phyloP scores from a whole-genome alignment of 83 land plant genomes.

The Picea abies region DNA sequence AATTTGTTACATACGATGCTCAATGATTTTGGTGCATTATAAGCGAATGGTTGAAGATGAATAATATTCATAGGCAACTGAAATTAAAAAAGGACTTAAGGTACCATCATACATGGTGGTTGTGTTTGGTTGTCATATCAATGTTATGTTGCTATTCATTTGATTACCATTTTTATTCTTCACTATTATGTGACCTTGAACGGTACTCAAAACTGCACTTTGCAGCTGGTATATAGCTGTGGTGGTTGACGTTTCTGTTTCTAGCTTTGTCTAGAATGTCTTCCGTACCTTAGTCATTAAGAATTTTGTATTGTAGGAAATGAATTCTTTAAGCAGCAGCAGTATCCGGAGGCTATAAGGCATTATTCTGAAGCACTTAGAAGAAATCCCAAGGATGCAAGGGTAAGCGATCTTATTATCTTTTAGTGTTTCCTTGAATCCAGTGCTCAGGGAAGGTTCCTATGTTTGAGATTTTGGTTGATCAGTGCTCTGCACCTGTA shows the following conservation, averaged over 20 bases:
- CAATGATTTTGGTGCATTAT: too few relatives aligned
- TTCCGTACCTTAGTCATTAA: background rate
- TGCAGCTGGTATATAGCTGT: too few relatives aligned
- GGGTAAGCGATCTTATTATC: conserved; percentile 37
- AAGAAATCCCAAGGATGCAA: conserved; percentile 90
- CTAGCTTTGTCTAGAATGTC: background rate
- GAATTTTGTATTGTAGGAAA: conserved; percentile 55
- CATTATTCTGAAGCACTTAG: conserved; percentile 90
- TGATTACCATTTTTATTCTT: too few relatives aligned
- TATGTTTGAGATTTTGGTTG: background rate
- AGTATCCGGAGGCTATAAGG: conserved; percentile 95
- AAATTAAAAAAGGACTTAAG: too few relatives aligned
- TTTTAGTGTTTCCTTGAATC: background rate
- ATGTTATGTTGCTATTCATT: too few relatives aligned
- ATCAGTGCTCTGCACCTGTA: background rate
- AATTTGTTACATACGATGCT: too few relatives aligned
- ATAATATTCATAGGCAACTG: too few relatives aligned
- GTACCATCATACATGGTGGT: too few relatives aligned
- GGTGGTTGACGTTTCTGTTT: background rate
- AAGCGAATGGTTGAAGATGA: too few relatives aligned
- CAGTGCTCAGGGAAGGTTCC: background rate
- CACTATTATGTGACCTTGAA: too few relatives aligned
- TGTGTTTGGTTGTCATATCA: too few relatives aligned
- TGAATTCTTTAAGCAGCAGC: conserved; percentile 89
- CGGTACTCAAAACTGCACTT: too few relatives aligned